Evolutionary conservation across 2,329 filamentous ascomycete species (phyloP), one percentile per base, ranked within the genome.

Genomic region (Emmonsiellopsis sp.): DNA sequence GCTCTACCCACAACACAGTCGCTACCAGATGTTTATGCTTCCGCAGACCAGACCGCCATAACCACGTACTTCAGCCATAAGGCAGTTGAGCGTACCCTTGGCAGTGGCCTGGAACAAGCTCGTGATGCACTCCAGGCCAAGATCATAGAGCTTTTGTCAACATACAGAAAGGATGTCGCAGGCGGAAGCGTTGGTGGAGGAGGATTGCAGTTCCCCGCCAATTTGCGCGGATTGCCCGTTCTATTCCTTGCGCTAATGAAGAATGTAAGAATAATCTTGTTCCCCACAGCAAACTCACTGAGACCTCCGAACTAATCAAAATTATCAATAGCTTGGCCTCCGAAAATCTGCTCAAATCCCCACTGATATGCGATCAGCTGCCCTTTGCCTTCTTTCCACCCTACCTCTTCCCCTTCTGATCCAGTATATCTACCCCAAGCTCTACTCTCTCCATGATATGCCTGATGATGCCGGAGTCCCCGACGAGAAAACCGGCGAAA

Each of bases 21-120:
- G 65, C 74, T 98, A 56, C 88, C 90, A 3, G 91, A 95, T 65
- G 77, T 97, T 14, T 98, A 96, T 68, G 90, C 93, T 7, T 95
- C 89, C 4, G 93, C 93, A 0, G 93, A 98, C 65, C 92, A 96
- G 70, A 86, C 86, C 63, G 93, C 93, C 11, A 89, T 98, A 61
- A 87, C 91, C 2, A 87, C 88, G 10, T 97, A 92, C 76, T 97
- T 92, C 77, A 92, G 87, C 62, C 93, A 98, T 79, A 97, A 97
- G 76, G 93, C 93, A 13, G 93, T 97, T 2, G 93, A 98, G 75
- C 81, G 89, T 62, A 85, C 87, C 9, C 76, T 98, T 40, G 86
- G 88, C 62, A 88, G 83, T 62, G 91, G 92, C 40, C 77, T 98
- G 50, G 93, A 98, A 62, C 86, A 89, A 47, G 93, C 93, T 49